Evolutionary conservation across 2,329 filamentous ascomycete species (phyloP).

Genomic region (Orbilia ellipsospora): DNA sequence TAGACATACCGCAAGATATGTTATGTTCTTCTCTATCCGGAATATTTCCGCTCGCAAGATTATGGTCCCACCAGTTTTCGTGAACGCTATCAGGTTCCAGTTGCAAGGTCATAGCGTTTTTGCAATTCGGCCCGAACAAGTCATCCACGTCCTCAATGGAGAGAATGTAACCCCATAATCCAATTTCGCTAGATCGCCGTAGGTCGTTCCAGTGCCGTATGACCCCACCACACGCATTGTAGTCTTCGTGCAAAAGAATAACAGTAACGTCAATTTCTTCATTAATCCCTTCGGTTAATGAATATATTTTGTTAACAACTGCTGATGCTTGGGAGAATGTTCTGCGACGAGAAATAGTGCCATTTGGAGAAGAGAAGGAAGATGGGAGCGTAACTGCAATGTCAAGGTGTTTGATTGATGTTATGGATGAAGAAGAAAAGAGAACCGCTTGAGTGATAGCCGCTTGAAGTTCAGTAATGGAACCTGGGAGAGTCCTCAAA

Average conservation of each 20-base stretch:
- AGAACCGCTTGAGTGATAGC: constrained; percentile 48
- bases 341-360: constrained; percentile 31
- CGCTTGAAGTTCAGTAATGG: constrained; percentile 35
- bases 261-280: constrained; percentile 52
- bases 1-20: constrained; percentile 40
- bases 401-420: constrained; percentile 45
- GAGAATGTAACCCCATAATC: constrained; percentile 35
- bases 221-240: constrained; percentile 43
- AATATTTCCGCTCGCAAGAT: constrained; percentile 56
- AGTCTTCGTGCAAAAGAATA: constrained; percentile 43
- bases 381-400: constrained; percentile 43
- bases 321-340: constrained; percentile 37
- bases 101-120: constrained; percentile 59
- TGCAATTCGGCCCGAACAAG: constrained; percentile 46
- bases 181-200: constrained; percentile 31
- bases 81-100: constrained; percentile 52
- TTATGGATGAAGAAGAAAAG: constrained; percentile 50
- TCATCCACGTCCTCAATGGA: constrained; percentile 50
- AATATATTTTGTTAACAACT: constrained; percentile 44
- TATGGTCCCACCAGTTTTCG: constrained; percentile 54
- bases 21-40: constrained; percentile 57
- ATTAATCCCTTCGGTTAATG: constrained; percentile 42
- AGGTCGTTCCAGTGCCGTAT: constrained; percentile 47
- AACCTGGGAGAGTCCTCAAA: constrained; percentile 41
- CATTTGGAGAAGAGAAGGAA: background rate